A percentile compares a stretch with the other conserved stretches of the same genome.
Evolutionary conservation across 495 filamentous ascomycete genomes (phyloP).

Genomic region (Copromyces sp.): DNA sequence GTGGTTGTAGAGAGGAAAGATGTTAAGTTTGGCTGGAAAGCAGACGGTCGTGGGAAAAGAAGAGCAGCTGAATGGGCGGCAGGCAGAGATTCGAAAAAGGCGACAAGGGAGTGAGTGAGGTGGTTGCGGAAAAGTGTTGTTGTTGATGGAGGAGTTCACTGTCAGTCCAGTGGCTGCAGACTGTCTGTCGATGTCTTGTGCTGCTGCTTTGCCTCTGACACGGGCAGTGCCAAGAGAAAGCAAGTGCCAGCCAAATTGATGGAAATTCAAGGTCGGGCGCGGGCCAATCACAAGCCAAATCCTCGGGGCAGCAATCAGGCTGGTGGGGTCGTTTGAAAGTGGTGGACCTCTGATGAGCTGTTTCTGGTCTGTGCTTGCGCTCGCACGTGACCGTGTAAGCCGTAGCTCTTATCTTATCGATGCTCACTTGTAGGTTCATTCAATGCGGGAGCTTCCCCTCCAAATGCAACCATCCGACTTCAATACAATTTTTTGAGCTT

Average conservation of each 20-base stretch:
- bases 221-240: neutral
- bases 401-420: neutral
- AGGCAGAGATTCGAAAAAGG: constrained; percentile 10
- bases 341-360: neutral
- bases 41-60: constrained; percentile 1
- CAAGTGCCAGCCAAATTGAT: neutral
- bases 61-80: constrained; percentile 1
- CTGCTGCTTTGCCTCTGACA: neutral
- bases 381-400: neutral
- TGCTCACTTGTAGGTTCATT: neutral
- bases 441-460: neutral
- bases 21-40: neutral
- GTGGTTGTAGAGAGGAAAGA: neutral
- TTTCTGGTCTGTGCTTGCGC: neutral
- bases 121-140: neutral
- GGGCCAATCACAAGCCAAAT: neutral
- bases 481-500: neutral
- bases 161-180: neutral
- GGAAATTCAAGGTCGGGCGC: neutral
- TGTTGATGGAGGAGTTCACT: neutral
- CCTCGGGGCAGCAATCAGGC: neutral
- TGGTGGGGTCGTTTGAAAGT: neutral
- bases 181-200: neutral
- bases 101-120: neutral
- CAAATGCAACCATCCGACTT: neutral